Conservation (phyloP, 176 grass and related monocot genomes). For the Oryza punctata region DNA sequence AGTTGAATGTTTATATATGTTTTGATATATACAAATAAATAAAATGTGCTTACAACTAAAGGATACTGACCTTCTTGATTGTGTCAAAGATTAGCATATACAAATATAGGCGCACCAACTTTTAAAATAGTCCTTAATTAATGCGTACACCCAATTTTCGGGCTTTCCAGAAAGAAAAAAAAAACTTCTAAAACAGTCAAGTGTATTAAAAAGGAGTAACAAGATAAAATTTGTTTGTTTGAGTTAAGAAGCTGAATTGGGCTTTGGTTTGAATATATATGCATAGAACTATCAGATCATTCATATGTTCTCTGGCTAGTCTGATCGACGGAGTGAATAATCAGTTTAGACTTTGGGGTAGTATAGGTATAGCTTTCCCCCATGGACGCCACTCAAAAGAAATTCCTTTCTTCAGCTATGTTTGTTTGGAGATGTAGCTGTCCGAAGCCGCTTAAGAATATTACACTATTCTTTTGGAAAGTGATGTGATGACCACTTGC, state of each 20-base stretch:
- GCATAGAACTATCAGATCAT: not conserved
- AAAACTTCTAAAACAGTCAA: not conserved
- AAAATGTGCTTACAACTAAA: not conserved
- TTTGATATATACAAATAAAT: not conserved
- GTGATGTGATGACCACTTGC: not conserved
- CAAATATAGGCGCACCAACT: not conserved
- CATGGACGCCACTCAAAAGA: conserved; percentile 4
- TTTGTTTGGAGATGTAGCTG: not conserved
- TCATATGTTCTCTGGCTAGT: not conserved
- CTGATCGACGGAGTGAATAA: not conserved
- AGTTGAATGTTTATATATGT: not conserved
- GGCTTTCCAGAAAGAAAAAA: no score
- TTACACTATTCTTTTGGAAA: not conserved
- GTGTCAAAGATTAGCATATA: not conserved
- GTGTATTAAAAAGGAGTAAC: not conserved
- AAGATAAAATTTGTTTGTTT: not conserved
- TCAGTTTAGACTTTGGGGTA: not conserved
- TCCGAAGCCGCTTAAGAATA: conserved; percentile 6
- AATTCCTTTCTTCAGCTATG: not conserved
- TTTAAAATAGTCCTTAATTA: not conserved
- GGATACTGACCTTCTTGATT: not conserved
- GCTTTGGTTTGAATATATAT: not conserved
- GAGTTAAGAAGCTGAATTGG: not conserved
- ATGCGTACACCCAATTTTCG: no score
- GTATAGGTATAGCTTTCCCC: not conserved